phyloP scores from a whole-genome alignment of 139 green algal genomes.

The Tetraselmis striata region DNA sequence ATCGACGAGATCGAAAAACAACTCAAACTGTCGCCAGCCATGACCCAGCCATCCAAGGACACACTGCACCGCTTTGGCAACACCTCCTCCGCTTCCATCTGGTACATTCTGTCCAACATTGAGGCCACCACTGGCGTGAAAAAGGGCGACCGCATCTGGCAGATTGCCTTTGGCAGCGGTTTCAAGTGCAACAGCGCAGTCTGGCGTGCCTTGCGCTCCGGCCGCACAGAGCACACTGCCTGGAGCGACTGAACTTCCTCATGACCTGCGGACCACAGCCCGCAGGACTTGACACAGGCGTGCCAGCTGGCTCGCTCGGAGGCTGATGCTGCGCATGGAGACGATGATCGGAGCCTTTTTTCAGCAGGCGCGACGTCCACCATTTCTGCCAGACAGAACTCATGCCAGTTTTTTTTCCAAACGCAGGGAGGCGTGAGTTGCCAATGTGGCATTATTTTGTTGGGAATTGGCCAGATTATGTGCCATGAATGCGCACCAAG shows the following conservation, averaged over 20 bases:
- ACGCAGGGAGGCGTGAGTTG: too few relatives aligned
- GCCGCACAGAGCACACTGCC: conserved; percentile 33
- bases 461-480: too few relatives aligned
- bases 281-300: too few relatives aligned
- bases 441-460: too few relatives aligned
- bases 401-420: too few relatives aligned
- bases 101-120: conserved; percentile 72
- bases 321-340: too few relatives aligned
- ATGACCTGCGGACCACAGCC: too few relatives aligned
- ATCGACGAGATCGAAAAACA: conserved; percentile 97
- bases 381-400: too few relatives aligned
- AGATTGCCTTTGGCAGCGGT: conserved; percentile 88
- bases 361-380: too few relatives aligned
- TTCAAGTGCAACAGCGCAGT: conserved; percentile 96
- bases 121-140: conserved; percentile 56
- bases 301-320: too few relatives aligned
- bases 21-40: conserved; percentile 54
- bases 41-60: conserved; percentile 70
- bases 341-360: too few relatives aligned
- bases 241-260: conserved; percentile 37
- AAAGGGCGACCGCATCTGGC: conserved; percentile 73
- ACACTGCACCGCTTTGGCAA: conserved; percentile 80
- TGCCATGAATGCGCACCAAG: too few relatives aligned
- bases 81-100: conserved; percentile 73
- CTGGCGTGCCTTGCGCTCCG: conserved; percentile 62